These are phyloP conservation scores for Fusarium miscanthi DNA, from an alignment of 2,329 filamentous ascomycete genomes.

Conservation along the genomic window DNA sequence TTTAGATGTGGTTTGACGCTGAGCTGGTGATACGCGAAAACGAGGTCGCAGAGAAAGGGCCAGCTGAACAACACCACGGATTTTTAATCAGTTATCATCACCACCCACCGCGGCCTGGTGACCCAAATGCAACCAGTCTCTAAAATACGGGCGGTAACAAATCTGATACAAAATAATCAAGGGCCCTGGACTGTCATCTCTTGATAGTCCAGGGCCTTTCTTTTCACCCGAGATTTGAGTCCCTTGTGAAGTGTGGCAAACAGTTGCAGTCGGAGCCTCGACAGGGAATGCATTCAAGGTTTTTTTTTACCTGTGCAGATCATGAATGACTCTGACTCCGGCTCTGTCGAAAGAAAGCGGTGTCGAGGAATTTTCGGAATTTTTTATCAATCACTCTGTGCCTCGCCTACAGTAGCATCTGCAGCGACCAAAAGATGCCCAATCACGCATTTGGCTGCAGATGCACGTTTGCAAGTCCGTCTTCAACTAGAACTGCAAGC, in stretches of 20 bases:
- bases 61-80: slow-evolving; percentile 33
- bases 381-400: slow-evolving; percentile 23
- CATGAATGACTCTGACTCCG: slow-evolving; percentile 31
- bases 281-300: slow-evolving; percentile 17
- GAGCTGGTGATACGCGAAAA: slow-evolving; percentile 25
- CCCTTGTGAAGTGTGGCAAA: neutral
- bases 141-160: slow-evolving; percentile 29
- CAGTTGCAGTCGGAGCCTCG: slow-evolving; percentile 11
- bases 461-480: slow-evolving; percentile 32
- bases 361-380: slow-evolving; percentile 31
- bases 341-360: slow-evolving; percentile 34
- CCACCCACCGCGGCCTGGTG: slow-evolving; percentile 11
- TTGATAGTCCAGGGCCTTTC: neutral
- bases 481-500: slow-evolving; percentile 29
- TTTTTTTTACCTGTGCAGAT: slow-evolving; percentile 35
- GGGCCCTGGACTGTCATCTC: slow-evolving; percentile 37
- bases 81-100: slow-evolving; percentile 4
- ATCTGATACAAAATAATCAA: slow-evolving; percentile 21
- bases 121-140: slow-evolving; percentile 18
- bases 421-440: slow-evolving; percentile 15
- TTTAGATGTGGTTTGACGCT: slow-evolving; percentile 15
- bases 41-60: slow-evolving; percentile 21
- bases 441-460: slow-evolving; percentile 26
- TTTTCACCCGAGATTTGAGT: slow-evolving; percentile 8
- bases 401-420: slow-evolving; percentile 17